These are phyloP conservation scores for Parmelia sp. DNA, from an alignment of 495 filamentous ascomycete genomes.

Conservation along the genomic window DNA sequence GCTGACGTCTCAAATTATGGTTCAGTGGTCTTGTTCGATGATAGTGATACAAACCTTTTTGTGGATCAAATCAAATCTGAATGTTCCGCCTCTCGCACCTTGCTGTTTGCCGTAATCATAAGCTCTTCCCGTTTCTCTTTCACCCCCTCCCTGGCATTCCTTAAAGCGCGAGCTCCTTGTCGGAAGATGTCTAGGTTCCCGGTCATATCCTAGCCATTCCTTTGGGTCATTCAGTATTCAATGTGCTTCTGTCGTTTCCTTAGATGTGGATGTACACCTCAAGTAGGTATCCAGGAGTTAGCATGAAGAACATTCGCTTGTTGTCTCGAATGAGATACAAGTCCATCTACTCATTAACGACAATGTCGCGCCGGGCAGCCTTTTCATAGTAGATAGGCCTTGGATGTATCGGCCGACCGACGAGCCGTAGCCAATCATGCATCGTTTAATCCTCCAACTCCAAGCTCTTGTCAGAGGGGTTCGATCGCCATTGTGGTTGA, in stretches of 20 bases:
- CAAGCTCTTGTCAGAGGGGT: too few relatives aligned
- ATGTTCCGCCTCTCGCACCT: constrained; percentile 3
- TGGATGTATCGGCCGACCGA: neutral
- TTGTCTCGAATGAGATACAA: neutral
- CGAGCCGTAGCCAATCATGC: too few relatives aligned
- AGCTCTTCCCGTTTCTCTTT: constrained; percentile 27
- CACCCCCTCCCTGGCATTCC: constrained; percentile 11
- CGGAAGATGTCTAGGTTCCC: neutral
- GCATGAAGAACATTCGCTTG: neutral
- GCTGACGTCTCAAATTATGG: constrained; percentile 8
- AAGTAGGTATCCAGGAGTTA: neutral
- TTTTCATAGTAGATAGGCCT: neutral
- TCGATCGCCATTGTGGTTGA: too few relatives aligned
- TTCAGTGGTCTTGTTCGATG: constrained; percentile 9
- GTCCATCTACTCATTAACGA: neutral
- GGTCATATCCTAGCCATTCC: neutral
- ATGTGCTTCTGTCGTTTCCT: neutral
- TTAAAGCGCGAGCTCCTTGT: neutral
- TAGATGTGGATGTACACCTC: neutral
- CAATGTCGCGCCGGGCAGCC: neutral
- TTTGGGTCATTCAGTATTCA: constrained; percentile 26
- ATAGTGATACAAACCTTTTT: constrained; percentile 11
- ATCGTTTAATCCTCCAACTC: too few relatives aligned
- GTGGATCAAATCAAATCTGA: constrained; percentile 7
- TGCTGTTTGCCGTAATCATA: constrained; percentile 20